phyloP scores from a whole-genome alignment of 371 early-diverging fungal species.

The Gilbertella persicaria region DNA sequence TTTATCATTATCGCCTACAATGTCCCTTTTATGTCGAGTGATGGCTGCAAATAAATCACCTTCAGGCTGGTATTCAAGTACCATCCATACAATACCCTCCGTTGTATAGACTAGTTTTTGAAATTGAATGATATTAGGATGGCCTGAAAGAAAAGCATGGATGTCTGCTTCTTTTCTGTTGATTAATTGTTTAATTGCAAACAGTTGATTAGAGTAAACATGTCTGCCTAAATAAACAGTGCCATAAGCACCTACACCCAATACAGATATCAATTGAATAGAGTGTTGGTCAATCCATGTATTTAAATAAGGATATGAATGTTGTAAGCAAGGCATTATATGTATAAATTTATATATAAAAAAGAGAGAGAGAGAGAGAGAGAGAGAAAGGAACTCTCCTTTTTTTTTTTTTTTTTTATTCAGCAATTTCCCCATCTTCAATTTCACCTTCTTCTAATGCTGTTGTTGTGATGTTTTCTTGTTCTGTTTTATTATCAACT shows the following conservation, averaged over 20 bases:
- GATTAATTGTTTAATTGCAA: constrained; percentile 67
- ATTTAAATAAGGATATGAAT: constrained; percentile 40
- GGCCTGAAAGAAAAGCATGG: constrained; percentile 62
- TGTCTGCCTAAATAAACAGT: constrained; percentile 68
- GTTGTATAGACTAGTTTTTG: constrained; percentile 67
- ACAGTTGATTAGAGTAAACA: constrained; percentile 42
- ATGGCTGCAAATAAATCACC: constrained; percentile 77
- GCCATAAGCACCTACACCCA: constrained; percentile 74
- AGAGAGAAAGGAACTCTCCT: neutral
- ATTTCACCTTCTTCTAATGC: constrained; percentile 47
- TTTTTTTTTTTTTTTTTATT: constrained; percentile 5
- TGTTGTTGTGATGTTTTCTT: neutral
- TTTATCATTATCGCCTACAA: constrained; percentile 60
- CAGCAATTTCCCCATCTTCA: constrained; percentile 24
- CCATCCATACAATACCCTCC: constrained; percentile 74
- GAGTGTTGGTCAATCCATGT: constrained; percentile 51
- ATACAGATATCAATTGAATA: constrained; percentile 55
- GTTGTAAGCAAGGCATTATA: neutral
- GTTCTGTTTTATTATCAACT: no score
- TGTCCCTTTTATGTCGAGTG: constrained; percentile 46
- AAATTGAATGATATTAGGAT: constrained; percentile 70
- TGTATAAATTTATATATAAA: neutral
- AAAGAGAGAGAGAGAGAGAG: constrained; percentile 1
- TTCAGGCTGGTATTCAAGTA: constrained; percentile 78
- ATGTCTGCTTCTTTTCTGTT: constrained; percentile 52